Conservation (phyloP, 2,329 filamentous ascomycete genomes). For the Beauveria australis region DNA sequence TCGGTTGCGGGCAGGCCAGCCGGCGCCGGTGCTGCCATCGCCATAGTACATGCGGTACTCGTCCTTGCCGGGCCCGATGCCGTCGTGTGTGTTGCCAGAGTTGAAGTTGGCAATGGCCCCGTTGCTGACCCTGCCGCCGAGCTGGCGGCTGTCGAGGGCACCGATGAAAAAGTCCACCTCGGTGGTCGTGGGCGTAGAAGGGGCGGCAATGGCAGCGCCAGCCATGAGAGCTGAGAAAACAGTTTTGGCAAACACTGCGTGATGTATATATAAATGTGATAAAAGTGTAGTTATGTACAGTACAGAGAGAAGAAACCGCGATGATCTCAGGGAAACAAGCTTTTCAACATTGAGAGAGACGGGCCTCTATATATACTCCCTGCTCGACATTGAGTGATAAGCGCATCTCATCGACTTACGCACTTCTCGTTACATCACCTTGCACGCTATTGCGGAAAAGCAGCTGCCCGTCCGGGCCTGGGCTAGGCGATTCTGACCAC, state of each 20-base stretch:
- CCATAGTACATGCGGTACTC: conserved; percentile 23
- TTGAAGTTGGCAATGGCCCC: conserved; percentile 10
- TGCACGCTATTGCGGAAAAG: neutral
- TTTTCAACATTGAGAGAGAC: neutral
- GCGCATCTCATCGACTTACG: neutral
- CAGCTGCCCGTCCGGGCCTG: neutral
- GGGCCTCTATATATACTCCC: conserved; percentile 3
- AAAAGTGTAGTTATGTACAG: neutral
- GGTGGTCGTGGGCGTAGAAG: neutral
- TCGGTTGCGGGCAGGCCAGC: conserved; percentile 21
- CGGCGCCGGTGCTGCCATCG: conserved; percentile 19
- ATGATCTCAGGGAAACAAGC: neutral
- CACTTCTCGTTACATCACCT: neutral
- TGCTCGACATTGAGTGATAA: rapidly evolving
- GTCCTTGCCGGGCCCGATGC: conserved; percentile 18
- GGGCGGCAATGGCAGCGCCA: neutral
- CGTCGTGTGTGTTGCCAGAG: conserved; percentile 12
- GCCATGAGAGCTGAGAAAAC: conserved; percentile 5
- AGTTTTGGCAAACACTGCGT: conserved; percentile 7
- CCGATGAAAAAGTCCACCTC: conserved; percentile 4
- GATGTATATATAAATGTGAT: neutral
- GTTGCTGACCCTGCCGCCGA: conserved; percentile 8
- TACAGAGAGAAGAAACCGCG: neutral
- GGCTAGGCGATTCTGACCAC: neutral
- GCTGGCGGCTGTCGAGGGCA: conserved; percentile 7